A percentile compares a stretch with the other conserved stretches of the same genome.
These are phyloP conservation scores for Akanthomyces lecanii DNA, from an alignment of 2,329 filamentous ascomycete species.

Conservation along the genomic window DNA sequence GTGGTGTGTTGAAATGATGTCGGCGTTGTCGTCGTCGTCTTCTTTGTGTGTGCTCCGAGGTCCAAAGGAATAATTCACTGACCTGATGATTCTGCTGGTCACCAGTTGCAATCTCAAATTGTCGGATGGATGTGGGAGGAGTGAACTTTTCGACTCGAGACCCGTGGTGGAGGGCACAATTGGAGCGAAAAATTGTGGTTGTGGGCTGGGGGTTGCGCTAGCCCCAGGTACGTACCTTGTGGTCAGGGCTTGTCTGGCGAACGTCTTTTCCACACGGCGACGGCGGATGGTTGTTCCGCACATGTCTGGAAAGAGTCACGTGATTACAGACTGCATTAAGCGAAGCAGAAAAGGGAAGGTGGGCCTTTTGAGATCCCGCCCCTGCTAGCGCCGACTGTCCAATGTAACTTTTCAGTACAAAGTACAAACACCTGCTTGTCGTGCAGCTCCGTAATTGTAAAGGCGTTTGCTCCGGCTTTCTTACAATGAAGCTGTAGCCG, in stretches of 20 bases:
- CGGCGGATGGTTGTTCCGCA: constrained; percentile 5
- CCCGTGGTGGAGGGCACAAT: constrained; percentile 30
- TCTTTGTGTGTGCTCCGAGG: constrained; percentile 17
- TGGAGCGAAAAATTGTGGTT: constrained; percentile 37
- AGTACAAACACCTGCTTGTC: not conserved
- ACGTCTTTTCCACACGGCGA: not conserved
- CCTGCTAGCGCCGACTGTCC: not conserved
- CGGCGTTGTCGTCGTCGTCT: not conserved
- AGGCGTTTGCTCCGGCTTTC: not conserved
- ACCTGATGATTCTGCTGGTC: constrained; percentile 46
- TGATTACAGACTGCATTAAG: not conserved
- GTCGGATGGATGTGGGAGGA: constrained; percentile 34
- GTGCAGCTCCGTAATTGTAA: not conserved
- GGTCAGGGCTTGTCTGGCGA: constrained; percentile 24
- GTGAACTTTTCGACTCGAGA: constrained; percentile 33
- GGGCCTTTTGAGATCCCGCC: not conserved
- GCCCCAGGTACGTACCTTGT: constrained; percentile 30
- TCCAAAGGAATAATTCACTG: constrained; percentile 28
- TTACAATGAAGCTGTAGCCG: not conserved
- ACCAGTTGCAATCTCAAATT: constrained; percentile 45
- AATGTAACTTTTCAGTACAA: not conserved
- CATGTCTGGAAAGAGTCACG: not conserved
- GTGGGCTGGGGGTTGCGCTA: constrained; percentile 35
- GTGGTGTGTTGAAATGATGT: constrained; percentile 23
- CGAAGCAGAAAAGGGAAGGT: constrained; percentile 6